Base-by-base conservation (phyloP, 805 yeast genomes). In the Cyberlindnera mississippiensis region DNA sequence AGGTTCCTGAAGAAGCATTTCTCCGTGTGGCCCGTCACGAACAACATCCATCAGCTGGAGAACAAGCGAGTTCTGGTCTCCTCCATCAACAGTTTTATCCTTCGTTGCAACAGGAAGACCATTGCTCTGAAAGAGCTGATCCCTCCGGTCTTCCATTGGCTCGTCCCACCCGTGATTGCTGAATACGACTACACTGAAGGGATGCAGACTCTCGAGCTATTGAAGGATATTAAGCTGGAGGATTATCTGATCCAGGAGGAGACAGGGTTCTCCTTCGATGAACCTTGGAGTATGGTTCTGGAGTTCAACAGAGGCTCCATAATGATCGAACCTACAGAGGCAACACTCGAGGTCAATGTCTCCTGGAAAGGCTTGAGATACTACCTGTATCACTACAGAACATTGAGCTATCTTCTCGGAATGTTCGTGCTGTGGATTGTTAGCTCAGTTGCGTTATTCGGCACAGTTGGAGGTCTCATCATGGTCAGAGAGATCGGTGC, bases 361-460 rank as follows among this genome's bases (percentile, higher is more conserved):
- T 35, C 54, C 1, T 56, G 59, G 59, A 50, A 40, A 14, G 61
- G 61, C 0, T 17, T 56, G 6, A 44, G 52, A 28, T 50, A 54
- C 31, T 57, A 55, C 29, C 22, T 57, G n/a, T 51, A 50, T 37
- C 49, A 54, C 26, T 49, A 56, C 35, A 50, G 52, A 42, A 28
- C 40, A 1, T 8, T 55, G 4, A 53, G 58, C n/a, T 57, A 57
- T 29, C 9, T 50, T 12, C 4, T 54, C 11, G 59, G 60, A 7
- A 38, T 42, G 4, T 32, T 38, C 0, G 18, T 35, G 3, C 40
- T 57, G 6, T 57, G 61, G 61, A 12, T 31, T 3, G 33, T 41
- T 9, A 45, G 60, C 14, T 37, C 52, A 2, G 12, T 33, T 3
- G 41, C 43, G 1, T 14, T 57, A 11, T 29, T 52, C 3, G 22